Evolutionary conservation across 2,329 filamentous ascomycete species (phyloP).

Genomic region (Penicillium freii): DNA sequence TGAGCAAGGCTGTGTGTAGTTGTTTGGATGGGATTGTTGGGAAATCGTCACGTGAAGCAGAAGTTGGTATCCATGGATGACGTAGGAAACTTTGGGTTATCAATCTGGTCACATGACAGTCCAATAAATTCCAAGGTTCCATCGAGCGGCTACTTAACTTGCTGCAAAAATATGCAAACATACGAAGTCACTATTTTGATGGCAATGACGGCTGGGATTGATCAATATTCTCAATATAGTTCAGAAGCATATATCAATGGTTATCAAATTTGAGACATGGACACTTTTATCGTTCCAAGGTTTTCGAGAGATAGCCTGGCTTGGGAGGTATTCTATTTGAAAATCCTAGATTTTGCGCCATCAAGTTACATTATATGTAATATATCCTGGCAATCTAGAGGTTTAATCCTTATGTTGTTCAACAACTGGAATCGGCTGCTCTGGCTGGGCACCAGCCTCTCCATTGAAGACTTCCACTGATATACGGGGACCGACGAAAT

Average conservation of each 20-base stretch:
- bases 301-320: not conserved
- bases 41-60: constrained; percentile 16
- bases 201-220: too few species aligned
- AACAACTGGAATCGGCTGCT: constrained; percentile 19
- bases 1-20: not conserved
- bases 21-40: constrained; percentile 21
- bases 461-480: constrained; percentile 41
- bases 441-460: constrained; percentile 17
- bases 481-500: constrained; percentile 55
- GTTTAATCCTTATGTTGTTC: constrained; percentile 16
- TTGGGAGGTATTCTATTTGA: not conserved
- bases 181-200: not conserved
- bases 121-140: too few species aligned
- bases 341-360: not conserved
- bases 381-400: not conserved
- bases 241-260: not conserved
- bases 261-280: not conserved
- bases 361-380: not conserved
- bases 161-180: not conserved
- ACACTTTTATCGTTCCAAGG: not conserved
- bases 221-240: not conserved
- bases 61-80: constrained; percentile 2
- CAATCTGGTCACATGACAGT: constrained; percentile 1
- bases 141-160: not conserved
- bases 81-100: constrained; percentile 10